Conservation (phyloP, 129 eudicot genomes). For the Pulicaria dysenterica region DNA sequence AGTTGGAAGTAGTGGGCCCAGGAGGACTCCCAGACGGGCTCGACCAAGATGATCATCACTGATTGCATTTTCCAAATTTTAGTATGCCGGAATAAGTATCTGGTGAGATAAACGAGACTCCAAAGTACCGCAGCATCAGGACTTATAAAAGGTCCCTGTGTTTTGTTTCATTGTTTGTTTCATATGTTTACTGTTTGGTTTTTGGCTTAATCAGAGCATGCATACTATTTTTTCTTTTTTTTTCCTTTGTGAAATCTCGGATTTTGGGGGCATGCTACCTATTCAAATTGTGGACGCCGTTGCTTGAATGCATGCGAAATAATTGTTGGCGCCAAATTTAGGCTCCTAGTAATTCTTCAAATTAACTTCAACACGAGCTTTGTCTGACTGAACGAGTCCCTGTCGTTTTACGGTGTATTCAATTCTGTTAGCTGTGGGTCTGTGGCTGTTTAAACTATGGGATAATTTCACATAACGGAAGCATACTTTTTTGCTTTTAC, state of each 20-base stretch:
- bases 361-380: not conserved
- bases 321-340: constrained; percentile 48
- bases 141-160: constrained; percentile 29
- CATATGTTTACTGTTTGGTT: constrained; percentile 31
- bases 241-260: constrained; percentile 34
- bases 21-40: constrained; percentile 93
- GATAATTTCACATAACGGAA: not conserved
- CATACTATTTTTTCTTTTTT: constrained; percentile 15
- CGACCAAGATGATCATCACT: constrained; percentile 69
- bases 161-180: constrained; percentile 47
- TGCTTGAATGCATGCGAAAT: constrained; percentile 46
- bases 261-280: constrained; percentile 40
- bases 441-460: not conserved
- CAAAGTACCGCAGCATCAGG: constrained; percentile 47
- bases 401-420: not conserved
- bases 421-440: not conserved
- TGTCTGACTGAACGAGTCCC: too few species aligned
- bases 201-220: constrained; percentile 37
- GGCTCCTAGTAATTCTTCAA: constrained; percentile 27
- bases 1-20: constrained; percentile 97
- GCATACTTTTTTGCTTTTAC: not conserved
- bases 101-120: constrained; percentile 56
- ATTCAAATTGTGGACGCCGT: constrained; percentile 41
- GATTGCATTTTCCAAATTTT: constrained; percentile 31
- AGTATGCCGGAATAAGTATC: constrained; percentile 57